Base-by-base conservation (phyloP, 345 rosid species). In the Camelina sativa region DNA sequence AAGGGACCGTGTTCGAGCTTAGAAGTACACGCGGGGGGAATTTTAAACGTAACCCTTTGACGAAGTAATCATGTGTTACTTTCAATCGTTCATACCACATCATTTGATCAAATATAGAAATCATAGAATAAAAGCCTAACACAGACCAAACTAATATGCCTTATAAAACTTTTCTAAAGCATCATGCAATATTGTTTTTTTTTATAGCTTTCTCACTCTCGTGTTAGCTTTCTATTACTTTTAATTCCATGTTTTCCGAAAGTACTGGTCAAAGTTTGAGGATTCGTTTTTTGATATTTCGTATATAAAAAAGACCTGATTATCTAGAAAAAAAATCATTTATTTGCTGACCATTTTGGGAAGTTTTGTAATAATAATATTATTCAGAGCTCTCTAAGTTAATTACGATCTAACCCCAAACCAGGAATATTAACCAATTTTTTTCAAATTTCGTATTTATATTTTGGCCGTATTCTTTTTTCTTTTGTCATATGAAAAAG, bases 201-300 rank as follows among this genome's bases (percentile, higher is more conserved):
- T 65, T 16, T 17, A 8, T 35, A 19, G 7, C 16, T 40, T 50
- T 48, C 16, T 28, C 54, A 40, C 8, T 46, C 47, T 59, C 73
- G 69, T 59, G 62, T n/a, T 59, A 51, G 56, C 48, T 51, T 67
- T 67, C 19, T n/a, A 52, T 68, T 35, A 11, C 35, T 7, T 75
- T 68, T 61, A 8, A 20, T 11, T 61, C 69, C 69, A 30, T 38
- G 41, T 60, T 52, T 37, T 52, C 74, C 47, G 30, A 61, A 61
- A 60, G 11, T 20, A 52, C 4, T 60, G 62, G 74, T 75, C 79
- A 75, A 75, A 67, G 37, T 61, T 75, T 68, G 74, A 66, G 40
- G 52, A 67, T 74, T 57, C 13, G 67, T 28, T 48, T 74, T 74
- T 35, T 8, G 40, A 37, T 43, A 48, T 68, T 60, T 68, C 19